Evolutionary conservation across 2,329 filamentous ascomycete species (phyloP), one percentile per base, ranked within the genome.

Genomic region (Penicillium italicum): DNA sequence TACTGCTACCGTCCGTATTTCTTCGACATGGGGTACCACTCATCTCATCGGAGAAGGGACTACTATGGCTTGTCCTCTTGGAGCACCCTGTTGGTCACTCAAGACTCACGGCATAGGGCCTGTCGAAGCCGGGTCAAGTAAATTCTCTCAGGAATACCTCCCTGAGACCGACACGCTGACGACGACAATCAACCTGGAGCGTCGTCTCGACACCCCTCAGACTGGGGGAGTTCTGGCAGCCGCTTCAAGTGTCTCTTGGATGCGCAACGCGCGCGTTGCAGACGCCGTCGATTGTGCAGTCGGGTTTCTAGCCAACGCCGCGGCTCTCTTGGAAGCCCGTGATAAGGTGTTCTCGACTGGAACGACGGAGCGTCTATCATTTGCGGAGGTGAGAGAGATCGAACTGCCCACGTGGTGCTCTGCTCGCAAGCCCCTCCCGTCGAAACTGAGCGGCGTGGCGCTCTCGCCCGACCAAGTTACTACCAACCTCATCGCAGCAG

Each of bases 261-360:
- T 59, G 41, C 53, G 56, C 18, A 59, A 59, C 11, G 30, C 57
- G 1, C 57, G 57, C 18, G 57, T 59, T 38, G 57, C 57, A 4
- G 57, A 59, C 31, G 50, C 53, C 18, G 57, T 51, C 14, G 57
- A 59, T 24, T 59, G 57, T 44, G 57, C 57, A n/a, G 26, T 53
- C 20, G 57, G 57, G 8, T 33, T 57, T 14, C 45, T 59, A 30
- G 33, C 57, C 6, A 53, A 59, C 11, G 50, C 54, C 20, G 33
- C 50, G 7, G 2, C n/a, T 4, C 53, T 59, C 9, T 37, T 59
- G 37, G 50, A 48, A 40, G 53, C 57, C 5, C 57, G 57, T 56
- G 53, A 59, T 33, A 59, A 54, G 46, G 50, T 54, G 3, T 46
- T 56, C 46, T 40, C 37, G 5, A 38, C 5, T 6, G 44, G 45